phyloP scores from a whole-genome alignment of 257 asterid species.

The Leptodermis oblonga region DNA sequence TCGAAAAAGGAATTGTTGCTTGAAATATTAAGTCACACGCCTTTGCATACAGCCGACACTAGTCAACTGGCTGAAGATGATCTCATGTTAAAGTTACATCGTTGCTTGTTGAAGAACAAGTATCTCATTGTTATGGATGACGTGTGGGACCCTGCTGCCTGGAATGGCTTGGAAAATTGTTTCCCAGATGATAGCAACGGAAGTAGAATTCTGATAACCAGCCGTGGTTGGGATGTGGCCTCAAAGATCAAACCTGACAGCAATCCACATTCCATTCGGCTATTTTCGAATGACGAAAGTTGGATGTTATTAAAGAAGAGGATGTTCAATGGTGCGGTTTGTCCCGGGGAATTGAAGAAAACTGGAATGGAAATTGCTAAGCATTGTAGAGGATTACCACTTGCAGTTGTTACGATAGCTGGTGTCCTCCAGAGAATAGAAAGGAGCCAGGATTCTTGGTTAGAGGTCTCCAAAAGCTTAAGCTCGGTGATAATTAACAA shows the following conservation, averaged over 20 bases:
- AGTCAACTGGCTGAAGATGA: neutral
- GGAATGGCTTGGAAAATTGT: neutral
- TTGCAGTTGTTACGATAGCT: neutral
- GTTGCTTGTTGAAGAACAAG: neutral
- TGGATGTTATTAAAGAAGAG: neutral
- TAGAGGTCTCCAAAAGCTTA: neutral
- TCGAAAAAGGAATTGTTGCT: neutral
- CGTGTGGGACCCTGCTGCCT: neutral
- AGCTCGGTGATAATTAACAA: neutral
- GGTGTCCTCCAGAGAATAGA: neutral
- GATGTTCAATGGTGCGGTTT: neutral
- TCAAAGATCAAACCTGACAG: neutral
- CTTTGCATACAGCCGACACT: neutral
- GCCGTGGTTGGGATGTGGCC: neutral
- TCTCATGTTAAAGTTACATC: neutral
- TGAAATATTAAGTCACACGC: neutral
- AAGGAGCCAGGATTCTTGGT: neutral
- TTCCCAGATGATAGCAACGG: too few relatives aligned
- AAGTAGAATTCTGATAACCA: conserved; percentile 1
- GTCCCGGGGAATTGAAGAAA: neutral
- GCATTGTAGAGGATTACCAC: neutral
- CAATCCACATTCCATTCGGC: neutral
- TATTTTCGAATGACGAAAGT: neutral
- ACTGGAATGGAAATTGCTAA: neutral
- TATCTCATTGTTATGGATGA: conserved; percentile 1